A percentile compares a stretch with the other conserved stretches of the same genome.
These are phyloP conservation scores for Hypoxylon perforatum DNA, from an alignment of 495 filamentous ascomycete genomes.

Conservation along the genomic window DNA sequence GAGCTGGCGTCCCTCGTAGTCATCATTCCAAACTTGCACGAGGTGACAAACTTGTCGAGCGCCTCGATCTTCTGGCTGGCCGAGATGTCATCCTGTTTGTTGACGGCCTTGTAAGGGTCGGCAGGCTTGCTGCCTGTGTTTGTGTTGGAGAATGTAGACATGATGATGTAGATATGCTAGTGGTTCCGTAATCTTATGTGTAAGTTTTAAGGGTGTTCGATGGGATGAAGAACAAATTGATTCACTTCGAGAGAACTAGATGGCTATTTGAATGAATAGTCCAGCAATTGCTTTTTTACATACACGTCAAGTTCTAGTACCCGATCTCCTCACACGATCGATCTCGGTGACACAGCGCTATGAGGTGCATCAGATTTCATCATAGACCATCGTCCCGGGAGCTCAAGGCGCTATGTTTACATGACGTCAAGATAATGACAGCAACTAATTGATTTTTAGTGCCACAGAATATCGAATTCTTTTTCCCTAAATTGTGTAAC, in stretches of 20 bases:
- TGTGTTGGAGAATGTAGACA: conserved; percentile 65
- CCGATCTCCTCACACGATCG: conserved; percentile 7
- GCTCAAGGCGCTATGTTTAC: not conserved
- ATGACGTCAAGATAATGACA: conserved; percentile 29
- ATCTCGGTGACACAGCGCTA: not conserved
- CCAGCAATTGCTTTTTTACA: not conserved
- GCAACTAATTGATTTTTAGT: not conserved
- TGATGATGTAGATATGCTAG: conserved; percentile 18
- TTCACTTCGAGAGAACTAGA: not conserved
- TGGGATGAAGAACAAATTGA: not conserved
- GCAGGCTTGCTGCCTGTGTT: conserved; percentile 64
- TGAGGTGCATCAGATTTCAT: conserved; percentile 31
- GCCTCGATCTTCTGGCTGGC: conserved; percentile 83
- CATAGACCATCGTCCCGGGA: conserved; percentile 19
- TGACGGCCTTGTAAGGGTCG: conserved; percentile 85
- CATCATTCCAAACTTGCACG: conserved; percentile 82
- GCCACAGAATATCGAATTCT: not conserved
- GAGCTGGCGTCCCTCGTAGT: conserved; percentile 68
- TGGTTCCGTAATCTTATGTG: not conserved
- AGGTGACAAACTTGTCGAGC: conserved; percentile 71
- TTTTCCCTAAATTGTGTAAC: not conserved
- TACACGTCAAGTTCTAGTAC: not conserved
- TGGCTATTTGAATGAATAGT: conserved; percentile 10
- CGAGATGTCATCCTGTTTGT: conserved; percentile 68
- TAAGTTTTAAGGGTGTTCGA: not conserved